phyloP scores from a whole-genome alignment of 305 asterid genomes.

The Fraxinus nigra region DNA sequence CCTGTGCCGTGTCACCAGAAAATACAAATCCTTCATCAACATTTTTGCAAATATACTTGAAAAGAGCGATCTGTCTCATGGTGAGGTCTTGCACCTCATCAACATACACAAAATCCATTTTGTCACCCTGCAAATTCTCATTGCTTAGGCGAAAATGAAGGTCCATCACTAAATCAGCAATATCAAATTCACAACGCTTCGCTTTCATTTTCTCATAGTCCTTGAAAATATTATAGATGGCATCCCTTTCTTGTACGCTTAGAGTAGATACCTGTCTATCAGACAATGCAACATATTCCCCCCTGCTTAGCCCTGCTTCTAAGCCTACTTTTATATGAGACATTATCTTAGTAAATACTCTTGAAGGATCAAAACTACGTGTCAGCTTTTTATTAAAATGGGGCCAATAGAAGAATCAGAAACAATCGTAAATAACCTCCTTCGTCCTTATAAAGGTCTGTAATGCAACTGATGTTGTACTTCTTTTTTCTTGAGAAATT shows the following conservation, averaged over 20 bases:
- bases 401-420: constrained; percentile 61
- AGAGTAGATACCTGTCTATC: constrained; percentile 45
- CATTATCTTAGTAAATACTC: constrained; percentile 64
- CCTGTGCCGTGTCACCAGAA: constrained; percentile 82
- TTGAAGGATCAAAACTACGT: constrained; percentile 53
- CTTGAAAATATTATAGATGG: constrained; percentile 51
- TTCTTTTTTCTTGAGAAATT: constrained; percentile 25
- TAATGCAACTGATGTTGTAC: constrained; percentile 37
- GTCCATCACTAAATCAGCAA: constrained; percentile 66
- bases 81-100: constrained; percentile 82
- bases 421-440: constrained; percentile 63
- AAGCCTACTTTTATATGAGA: constrained; percentile 72
- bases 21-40: constrained; percentile 63
- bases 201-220: constrained; percentile 64
- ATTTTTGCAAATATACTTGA: constrained; percentile 55
- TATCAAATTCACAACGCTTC: constrained; percentile 52
- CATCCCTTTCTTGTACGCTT: constrained; percentile 33
- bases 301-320: constrained; percentile 38
- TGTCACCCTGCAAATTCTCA: constrained; percentile 40
- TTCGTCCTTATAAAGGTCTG: constrained; percentile 49
- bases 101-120: constrained; percentile 74
- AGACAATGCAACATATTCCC: constrained; percentile 44
- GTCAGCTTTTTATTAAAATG: constrained; percentile 46
- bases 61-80: constrained; percentile 64
- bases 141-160: constrained; percentile 49